Evolutionary conservation across 768 basidiomycete species (phyloP).

Genomic region (Mycena latifolia): DNA sequence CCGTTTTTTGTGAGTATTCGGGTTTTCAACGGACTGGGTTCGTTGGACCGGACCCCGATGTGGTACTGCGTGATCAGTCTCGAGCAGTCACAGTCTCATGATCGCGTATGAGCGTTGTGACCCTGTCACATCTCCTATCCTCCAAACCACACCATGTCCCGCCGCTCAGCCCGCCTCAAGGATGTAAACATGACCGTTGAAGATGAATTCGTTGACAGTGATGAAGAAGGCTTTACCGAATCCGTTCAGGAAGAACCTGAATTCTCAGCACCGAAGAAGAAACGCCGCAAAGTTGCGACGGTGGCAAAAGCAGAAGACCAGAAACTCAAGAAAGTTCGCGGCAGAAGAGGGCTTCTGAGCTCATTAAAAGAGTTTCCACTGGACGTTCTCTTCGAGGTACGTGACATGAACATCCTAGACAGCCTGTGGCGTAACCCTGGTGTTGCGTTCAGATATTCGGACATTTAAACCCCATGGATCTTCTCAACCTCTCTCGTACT

Average conservation of each 20-base stretch:
- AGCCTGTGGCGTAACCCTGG: too few relatives aligned
- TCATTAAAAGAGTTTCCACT: conserved; percentile 38
- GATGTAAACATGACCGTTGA: neutral
- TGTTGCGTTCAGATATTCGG: conserved; percentile 49
- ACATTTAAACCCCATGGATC: conserved; percentile 57
- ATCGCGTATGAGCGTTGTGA: too few relatives aligned
- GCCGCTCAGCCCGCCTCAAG: conserved; percentile 24
- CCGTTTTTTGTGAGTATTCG: too few relatives aligned
- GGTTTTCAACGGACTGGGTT: too few relatives aligned
- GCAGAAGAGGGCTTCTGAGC: conserved; percentile 24
- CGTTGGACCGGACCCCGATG: too few relatives aligned
- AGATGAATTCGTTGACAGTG: neutral
- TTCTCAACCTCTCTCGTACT: conserved; percentile 59
- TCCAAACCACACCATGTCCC: conserved; percentile 12
- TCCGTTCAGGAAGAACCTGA: conserved; percentile 5
- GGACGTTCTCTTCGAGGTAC: conserved; percentile 47
- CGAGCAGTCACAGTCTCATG: too few relatives aligned
- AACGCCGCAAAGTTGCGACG: conserved; percentile 23
- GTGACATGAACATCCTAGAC: too few relatives aligned
- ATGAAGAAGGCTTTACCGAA: conserved; percentile 16
- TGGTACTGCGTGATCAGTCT: too few relatives aligned
- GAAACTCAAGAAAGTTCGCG: conserved; percentile 25
- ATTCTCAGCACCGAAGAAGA: conserved; percentile 13
- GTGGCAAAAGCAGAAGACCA: conserved; percentile 1
- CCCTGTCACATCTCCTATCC: neutral